These are phyloP conservation scores for Fusarium globosum DNA, from an alignment of 2,329 filamentous ascomycete genomes.

Conservation along the genomic window DNA sequence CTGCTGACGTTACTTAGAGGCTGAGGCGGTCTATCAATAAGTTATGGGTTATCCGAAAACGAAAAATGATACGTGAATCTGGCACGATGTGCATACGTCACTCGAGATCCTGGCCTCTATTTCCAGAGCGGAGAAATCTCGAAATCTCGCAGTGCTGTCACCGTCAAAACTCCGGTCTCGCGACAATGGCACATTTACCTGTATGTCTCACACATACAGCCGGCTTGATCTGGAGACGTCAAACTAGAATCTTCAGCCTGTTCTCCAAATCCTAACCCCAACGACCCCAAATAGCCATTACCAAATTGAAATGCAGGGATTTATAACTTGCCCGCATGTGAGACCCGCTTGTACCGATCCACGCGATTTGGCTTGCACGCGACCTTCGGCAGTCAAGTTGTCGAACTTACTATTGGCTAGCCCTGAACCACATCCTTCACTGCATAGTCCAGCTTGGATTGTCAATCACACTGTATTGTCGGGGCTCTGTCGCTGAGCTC, in stretches of 20 bases:
- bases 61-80: slow-evolving; percentile 19
- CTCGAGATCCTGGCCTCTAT: slow-evolving; percentile 11
- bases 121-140: slow-evolving; percentile 17
- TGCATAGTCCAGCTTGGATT: not conserved
- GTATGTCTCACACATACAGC: slow-evolving; percentile 16
- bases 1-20: slow-evolving; percentile 27
- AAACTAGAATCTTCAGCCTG: slow-evolving; percentile 10
- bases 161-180: not conserved
- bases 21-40: slow-evolving; percentile 16
- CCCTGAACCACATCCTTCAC: slow-evolving; percentile 2
- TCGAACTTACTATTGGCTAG: slow-evolving; percentile 18
- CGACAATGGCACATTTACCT: slow-evolving; percentile 1
- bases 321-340: slow-evolving; percentile 32
- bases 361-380: slow-evolving; percentile 45
- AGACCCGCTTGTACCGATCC: slow-evolving; percentile 42
- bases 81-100: slow-evolving; percentile 26
- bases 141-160: not conserved
- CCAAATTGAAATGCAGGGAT: slow-evolving; percentile 45
- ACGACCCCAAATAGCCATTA: slow-evolving; percentile 28
- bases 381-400: slow-evolving; percentile 43
- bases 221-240: not conserved
- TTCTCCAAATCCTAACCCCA: slow-evolving; percentile 29
- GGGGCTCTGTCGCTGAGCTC: not conserved
- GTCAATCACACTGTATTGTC: slow-evolving; percentile 2
- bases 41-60: slow-evolving; percentile 26